Evolutionary conservation across 1,284 basidiomycete species (phyloP), one percentile per base, ranked within the genome.

Genomic region (Tylopilus microsporus): DNA sequence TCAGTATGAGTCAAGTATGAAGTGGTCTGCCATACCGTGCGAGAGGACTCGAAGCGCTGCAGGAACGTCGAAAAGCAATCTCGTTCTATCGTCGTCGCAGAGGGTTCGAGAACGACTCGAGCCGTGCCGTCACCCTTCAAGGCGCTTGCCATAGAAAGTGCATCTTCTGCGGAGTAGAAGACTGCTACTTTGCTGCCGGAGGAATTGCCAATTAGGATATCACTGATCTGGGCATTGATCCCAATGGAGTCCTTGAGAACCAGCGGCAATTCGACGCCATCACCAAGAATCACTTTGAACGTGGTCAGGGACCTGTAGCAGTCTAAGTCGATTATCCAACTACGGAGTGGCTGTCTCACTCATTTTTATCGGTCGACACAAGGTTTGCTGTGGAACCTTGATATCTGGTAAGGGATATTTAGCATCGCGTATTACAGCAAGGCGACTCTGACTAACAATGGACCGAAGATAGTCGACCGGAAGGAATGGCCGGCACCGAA

Each of bases 381-480:
- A 56, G 48, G 47, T 55, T 58, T 13, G 55, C 49, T 16, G 59
- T 50, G 18, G 55, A 45, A 15, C 60, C 71, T 59, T 72, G 70
- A 47, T 65, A 74, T 59, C 71, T 74, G 51, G 16, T 49, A 13
- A 37, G 11, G 39, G 56, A 41, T 52, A 46, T 60, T 69, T 32
- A 70, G 52, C 12, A 50, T 13, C n/a, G 45, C 15, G 21, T 13
- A 48, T 3, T 19, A 36, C 32, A 42, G 19, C 49, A 46, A 60
- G 18, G 25, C 55, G 39, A 56, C 53, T 52, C 41, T 46, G 48
- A 75, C 82, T 60, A 60, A 84, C 83, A 84, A 65, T 52, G 80
- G 80, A 13, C 81, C 83, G 63, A 84, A 84, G 18, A 84, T 85
- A 5, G 82, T 84, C 43, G 73, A 70, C 19, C 55, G 66, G 46